phyloP scores from a whole-genome alignment of 805 yeast genomes.

The Danielia oregonensis region DNA sequence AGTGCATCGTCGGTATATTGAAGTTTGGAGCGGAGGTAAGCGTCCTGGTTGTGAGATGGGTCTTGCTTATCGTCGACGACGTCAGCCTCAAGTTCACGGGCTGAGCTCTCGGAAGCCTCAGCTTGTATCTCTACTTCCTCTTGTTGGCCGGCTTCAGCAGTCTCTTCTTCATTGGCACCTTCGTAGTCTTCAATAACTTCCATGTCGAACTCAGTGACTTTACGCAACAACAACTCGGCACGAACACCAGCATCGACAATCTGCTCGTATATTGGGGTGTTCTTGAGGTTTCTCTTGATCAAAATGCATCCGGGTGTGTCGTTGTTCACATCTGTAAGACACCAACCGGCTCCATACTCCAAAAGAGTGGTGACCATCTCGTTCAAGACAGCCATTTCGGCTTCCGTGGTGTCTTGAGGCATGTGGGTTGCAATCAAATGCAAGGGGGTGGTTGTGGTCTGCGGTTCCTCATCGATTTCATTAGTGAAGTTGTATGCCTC shows the following conservation, averaged over 20 bases:
- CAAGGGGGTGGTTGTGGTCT: conserved; percentile 69
- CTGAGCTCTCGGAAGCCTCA: conserved; percentile 14
- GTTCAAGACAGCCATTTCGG: conserved; percentile 39
- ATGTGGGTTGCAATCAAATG: conserved; percentile 62
- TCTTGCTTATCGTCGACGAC: conserved; percentile 21
- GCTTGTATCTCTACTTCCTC: conserved; percentile 10
- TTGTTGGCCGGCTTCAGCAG: conserved; percentile 8
- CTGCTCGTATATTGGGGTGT: conserved; percentile 37
- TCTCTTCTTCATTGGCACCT: conserved; percentile 13
- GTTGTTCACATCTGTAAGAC: conserved; percentile 62
- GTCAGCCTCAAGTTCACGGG: conserved; percentile 20
- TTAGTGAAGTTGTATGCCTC: conserved; percentile 61
- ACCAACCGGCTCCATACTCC: conserved; percentile 92
- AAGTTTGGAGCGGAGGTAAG: conserved; percentile 63
- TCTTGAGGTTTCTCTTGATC: conserved; percentile 44
- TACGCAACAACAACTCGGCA: conserved; percentile 78
- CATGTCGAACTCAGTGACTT: conserved; percentile 58
- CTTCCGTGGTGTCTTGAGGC: conserved; percentile 43
- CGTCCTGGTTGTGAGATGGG: conserved; percentile 61
- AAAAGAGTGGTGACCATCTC: conserved; percentile 63
- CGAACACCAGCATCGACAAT: conserved; percentile 85
- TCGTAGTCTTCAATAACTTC: conserved; percentile 52
- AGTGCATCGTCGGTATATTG: conserved; percentile 67
- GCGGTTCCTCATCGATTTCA: conserved; percentile 32
- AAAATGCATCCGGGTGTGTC: conserved; percentile 86